Conservation (phyloP, 768 basidiomycete species). For the Auriscalpium microsporum region DNA sequence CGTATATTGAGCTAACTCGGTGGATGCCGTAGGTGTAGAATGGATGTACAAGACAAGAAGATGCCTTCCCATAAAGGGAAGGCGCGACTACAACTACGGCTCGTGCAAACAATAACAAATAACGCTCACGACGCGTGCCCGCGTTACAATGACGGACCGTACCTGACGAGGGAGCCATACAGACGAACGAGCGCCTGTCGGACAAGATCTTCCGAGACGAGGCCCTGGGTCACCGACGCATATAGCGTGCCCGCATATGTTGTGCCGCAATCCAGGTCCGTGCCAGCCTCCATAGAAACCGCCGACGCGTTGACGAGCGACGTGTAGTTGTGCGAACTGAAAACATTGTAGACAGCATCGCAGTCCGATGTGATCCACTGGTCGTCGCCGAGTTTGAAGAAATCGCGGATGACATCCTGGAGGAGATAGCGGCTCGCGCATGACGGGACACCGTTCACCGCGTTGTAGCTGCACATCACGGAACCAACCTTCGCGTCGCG, state of each 20-base stretch:
- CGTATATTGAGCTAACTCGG: too few species aligned
- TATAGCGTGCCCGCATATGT: slow-evolving; percentile 38
- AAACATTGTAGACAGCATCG: slow-evolving; percentile 45
- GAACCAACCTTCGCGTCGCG: slow-evolving; percentile 51
- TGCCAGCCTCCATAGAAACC: slow-evolving; percentile 41
- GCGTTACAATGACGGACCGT: slow-evolving; percentile 5
- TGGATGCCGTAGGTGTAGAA: too few species aligned
- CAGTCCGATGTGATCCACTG: slow-evolving; percentile 53
- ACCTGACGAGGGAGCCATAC: slow-evolving; percentile 49
- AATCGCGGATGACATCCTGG: slow-evolving; percentile 41
- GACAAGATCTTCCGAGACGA: slow-evolving; percentile 38
- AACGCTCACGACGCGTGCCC: too few species aligned
- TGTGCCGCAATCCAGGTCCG: slow-evolving; percentile 47
- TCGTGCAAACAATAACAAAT: too few species aligned
- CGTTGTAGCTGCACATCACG: slow-evolving; percentile 60
- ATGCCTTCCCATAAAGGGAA: too few species aligned
- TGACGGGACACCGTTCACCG: slow-evolving; percentile 50
- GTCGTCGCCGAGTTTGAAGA: slow-evolving; percentile 32
- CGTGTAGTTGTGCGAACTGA: slow-evolving; percentile 41
- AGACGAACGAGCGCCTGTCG: slow-evolving; percentile 35
- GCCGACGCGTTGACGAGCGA: slow-evolving; percentile 39
- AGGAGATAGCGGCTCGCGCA: slow-evolving; percentile 48
- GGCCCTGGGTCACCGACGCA: slow-evolving; percentile 37
- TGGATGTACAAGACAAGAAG: too few species aligned
- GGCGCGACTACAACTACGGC: too few species aligned